Percentiles rank a stretch among this genome's conserved stretches.
Evolutionary conservation across 1,284 basidiomycete species (phyloP).

Genomic region (Ustilago xerochloae): DNA sequence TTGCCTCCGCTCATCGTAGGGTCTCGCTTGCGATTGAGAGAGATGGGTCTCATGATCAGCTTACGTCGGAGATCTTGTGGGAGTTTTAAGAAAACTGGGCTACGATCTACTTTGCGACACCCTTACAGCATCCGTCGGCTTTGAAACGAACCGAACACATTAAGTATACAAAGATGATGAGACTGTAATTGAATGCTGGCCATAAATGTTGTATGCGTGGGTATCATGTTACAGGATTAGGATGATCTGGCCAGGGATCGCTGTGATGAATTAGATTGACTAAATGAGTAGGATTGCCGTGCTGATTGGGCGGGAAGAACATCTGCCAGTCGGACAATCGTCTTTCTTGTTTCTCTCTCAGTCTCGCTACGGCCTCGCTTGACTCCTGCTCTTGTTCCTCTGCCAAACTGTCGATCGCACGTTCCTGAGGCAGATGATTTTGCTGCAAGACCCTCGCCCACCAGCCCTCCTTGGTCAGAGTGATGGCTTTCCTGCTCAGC

Average conservation of each 20-base stretch:
- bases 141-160: too few species aligned
- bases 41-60: too few species aligned
- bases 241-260: constrained; percentile 41
- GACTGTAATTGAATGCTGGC: too few species aligned
- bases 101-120: too few species aligned
- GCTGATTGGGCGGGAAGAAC: constrained; percentile 33
- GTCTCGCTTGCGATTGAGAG: too few species aligned
- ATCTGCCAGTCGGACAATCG: constrained; percentile 23
- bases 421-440: constrained; percentile 6
- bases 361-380: neutral
- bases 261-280: constrained; percentile 26
- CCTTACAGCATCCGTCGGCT: too few species aligned
- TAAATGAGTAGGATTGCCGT: constrained; percentile 19
- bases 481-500: constrained; percentile 27
- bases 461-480: constrained; percentile 35
- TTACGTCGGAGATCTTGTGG: too few species aligned
- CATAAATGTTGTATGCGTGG: too few species aligned
- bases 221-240: constrained; percentile 8
- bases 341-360: constrained; percentile 2
- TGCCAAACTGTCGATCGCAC: neutral
- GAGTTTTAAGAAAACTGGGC: too few species aligned
- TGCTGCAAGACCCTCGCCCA: constrained; percentile 35
- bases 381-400: neutral
- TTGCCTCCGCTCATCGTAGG: too few species aligned
- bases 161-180: too few species aligned